A percentile compares a stretch with the other conserved stretches of the same genome.
Conservation (phyloP, 2,329 filamentous ascomycete genomes). For the Sporothrix curviconia region DNA sequence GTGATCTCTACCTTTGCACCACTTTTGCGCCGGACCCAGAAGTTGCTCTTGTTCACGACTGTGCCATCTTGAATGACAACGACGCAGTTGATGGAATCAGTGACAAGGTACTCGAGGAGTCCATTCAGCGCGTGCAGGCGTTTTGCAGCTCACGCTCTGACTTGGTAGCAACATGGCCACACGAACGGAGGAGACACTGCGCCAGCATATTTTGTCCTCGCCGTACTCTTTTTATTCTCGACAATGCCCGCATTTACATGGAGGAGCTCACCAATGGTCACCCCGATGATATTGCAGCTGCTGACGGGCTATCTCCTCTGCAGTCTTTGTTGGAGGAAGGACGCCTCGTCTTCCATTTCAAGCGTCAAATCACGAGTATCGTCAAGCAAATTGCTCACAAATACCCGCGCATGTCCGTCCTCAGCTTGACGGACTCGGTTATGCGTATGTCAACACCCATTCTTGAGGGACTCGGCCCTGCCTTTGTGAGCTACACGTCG, state of each 20-base stretch:
- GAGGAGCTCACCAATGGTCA: conserved; percentile 16
- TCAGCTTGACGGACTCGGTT: conserved; percentile 30
- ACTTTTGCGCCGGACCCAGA: conserved; percentile 35
- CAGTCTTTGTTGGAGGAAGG: conserved; percentile 27
- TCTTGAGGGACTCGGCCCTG: conserved; percentile 25
- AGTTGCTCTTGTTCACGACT: conserved; percentile 28
- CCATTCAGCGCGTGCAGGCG: neutral
- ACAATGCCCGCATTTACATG: neutral
- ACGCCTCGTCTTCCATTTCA: conserved; percentile 26
- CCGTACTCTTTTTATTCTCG: neutral
- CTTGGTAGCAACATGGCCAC: neutral
- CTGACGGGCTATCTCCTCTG: too few species aligned
- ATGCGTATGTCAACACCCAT: conserved; percentile 28
- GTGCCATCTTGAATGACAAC: neutral
- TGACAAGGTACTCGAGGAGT: neutral
- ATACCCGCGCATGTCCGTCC: conserved; percentile 33
- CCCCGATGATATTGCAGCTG: conserved; percentile 13
- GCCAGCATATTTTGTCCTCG: neutral
- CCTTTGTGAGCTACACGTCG: conserved; percentile 22
- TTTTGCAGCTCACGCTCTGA: neutral
- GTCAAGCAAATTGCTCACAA: conserved; percentile 34
- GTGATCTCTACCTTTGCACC: conserved; percentile 32
- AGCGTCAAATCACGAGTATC: conserved; percentile 29
- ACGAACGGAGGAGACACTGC: neutral
- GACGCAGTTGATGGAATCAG: neutral